These are phyloP conservation scores for Scleroderma bovista DNA, from an alignment of 768 basidiomycete species.

Conservation along the genomic window DNA sequence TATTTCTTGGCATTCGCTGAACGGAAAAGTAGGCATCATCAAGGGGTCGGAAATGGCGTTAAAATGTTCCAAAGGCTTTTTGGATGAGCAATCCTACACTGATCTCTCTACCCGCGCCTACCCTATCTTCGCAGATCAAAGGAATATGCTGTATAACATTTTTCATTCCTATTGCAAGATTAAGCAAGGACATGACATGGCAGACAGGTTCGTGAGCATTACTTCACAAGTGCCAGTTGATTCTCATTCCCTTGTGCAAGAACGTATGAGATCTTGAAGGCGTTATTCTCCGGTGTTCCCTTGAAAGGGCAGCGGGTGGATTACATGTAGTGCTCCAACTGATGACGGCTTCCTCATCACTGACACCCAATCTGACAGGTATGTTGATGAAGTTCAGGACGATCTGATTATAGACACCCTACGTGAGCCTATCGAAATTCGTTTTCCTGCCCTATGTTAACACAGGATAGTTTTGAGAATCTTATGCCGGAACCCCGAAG, in stretches of 20 bases:
- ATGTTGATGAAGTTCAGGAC: conserved; percentile 67
- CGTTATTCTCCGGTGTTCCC: conserved; percentile 15
- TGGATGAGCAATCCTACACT: conserved; percentile 39
- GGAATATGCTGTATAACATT: conserved; percentile 43
- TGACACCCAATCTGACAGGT: conserved; percentile 25
- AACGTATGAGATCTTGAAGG: conserved; percentile 42
- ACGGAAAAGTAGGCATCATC: conserved; percentile 39
- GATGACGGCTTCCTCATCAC: neutral
- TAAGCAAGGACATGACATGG: conserved; percentile 47
- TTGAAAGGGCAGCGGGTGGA: conserved; percentile 40
- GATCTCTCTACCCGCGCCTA: conserved; percentile 44
- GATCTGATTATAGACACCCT: conserved; percentile 54
- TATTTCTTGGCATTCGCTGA: neutral
- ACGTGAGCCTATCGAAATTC: conserved; percentile 32
- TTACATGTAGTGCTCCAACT: conserved; percentile 38
- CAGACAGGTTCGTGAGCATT: conserved; percentile 43
- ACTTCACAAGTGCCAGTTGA: neutral
- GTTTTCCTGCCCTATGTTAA: neutral
- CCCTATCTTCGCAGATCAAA: conserved; percentile 44
- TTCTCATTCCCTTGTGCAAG: conserved; percentile 24
- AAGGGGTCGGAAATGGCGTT: conserved; percentile 53
- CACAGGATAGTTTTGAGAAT: conserved; percentile 45
- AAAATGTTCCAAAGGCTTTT: conserved; percentile 24
- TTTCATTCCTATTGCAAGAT: conserved; percentile 43
- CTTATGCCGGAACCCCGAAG: conserved; percentile 52